These are phyloP conservation scores for Lactarius hengduanensis DNA, from an alignment of 768 basidiomycete species.

Conservation along the genomic window DNA sequence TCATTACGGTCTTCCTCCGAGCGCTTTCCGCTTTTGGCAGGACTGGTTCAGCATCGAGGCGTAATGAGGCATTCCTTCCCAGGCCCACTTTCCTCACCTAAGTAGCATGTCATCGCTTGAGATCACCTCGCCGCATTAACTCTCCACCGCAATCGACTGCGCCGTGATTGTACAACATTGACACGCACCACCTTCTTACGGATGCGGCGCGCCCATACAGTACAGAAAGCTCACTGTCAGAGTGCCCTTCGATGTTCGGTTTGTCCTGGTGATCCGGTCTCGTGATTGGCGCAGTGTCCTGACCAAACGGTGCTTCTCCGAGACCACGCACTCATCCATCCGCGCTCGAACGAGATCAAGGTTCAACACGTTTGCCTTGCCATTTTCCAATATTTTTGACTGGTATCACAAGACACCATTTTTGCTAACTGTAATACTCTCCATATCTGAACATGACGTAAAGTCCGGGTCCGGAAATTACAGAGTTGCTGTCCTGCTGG, in stretches of 20 bases:
- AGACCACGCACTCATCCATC: neutral
- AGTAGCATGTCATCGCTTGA: slow-evolving; percentile 11
- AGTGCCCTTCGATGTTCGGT: neutral
- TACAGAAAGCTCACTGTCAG: neutral
- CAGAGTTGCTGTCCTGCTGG: neutral
- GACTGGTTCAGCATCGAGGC: slow-evolving; percentile 7
- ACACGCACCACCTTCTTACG: neutral
- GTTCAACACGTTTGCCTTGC: slow-evolving; percentile 6
- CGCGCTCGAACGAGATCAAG: neutral
- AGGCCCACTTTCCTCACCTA: slow-evolving; percentile 15
- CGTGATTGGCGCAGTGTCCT: neutral
- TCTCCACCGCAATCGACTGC: neutral
- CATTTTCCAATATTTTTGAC: neutral
- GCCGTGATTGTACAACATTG: slow-evolving; percentile 2
- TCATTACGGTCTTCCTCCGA: slow-evolving; percentile 20
- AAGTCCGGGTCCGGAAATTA: neutral
- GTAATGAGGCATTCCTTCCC: slow-evolving; percentile 16
- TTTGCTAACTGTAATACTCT: neutral
- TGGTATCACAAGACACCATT: neutral
- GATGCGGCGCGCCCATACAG: neutral
- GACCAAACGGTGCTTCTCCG: neutral
- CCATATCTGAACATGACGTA: neutral
- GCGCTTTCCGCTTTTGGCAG: slow-evolving; percentile 20
- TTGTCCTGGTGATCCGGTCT: slow-evolving; percentile 1
- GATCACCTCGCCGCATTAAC: neutral